These are phyloP conservation scores for Physcomitrium patens DNA, from an alignment of 225 moss, liverwort and hornwort genomes.

Conservation along the genomic window DNA sequence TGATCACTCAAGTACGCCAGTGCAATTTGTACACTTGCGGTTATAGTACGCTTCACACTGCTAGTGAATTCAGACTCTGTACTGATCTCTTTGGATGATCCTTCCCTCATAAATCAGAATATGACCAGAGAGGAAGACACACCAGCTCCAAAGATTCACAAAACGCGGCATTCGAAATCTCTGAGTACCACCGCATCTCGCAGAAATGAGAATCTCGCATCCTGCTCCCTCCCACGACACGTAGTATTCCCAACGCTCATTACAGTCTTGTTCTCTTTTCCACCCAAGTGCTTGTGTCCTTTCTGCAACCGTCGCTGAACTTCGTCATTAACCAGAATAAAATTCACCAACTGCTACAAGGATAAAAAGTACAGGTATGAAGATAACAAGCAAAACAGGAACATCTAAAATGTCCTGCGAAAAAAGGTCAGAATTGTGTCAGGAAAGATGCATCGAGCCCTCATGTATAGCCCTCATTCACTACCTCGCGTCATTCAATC, in stretches of 20 bases:
- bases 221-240: conserved; percentile 37
- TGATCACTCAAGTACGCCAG: background rate
- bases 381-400: conserved; percentile 7
- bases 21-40: background rate
- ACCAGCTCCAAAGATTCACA: conserved; percentile 65
- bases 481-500: background rate
- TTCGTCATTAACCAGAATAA: conserved; percentile 1
- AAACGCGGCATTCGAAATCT: conserved; percentile 56
- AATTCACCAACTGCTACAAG: conserved; percentile 4
- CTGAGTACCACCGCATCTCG: conserved; percentile 68
- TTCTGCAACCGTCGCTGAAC: conserved; percentile 8
- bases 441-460: background rate
- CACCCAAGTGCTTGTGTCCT: conserved; percentile 35
- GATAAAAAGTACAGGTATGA: conserved; percentile 4
- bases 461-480: background rate
- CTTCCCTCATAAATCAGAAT: background rate
- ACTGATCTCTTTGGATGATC: conserved; percentile 1
- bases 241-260: conserved; percentile 38
- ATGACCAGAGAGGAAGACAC: conserved; percentile 14
- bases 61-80: conserved; percentile 16
- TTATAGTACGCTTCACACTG: conserved; percentile 12
- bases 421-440: background rate
- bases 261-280: conserved; percentile 28
- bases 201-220: conserved; percentile 47
- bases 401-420: background rate